Percentiles rank a stretch among this genome's conserved stretches.
These are phyloP conservation scores for Micractinium sp. DNA, from an alignment of 139 green algal species.

Conservation along the genomic window DNA sequence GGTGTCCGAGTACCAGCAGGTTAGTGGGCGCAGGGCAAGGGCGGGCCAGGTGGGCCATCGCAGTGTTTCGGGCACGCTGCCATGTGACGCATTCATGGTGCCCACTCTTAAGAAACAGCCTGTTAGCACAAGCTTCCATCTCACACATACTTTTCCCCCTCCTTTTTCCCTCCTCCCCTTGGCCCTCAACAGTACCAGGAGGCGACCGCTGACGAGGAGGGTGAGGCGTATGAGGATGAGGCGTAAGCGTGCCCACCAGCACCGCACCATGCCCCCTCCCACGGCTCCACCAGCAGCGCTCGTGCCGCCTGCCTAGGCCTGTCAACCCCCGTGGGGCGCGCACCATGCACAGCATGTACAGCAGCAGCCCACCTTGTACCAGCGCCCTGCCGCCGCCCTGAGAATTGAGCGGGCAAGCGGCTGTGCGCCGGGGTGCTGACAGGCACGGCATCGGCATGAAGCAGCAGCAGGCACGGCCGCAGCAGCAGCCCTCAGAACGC, in stretches of 20 bases:
- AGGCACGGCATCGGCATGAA: background rate
- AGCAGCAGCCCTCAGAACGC: background rate
- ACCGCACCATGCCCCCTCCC: background rate
- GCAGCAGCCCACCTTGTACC: background rate
- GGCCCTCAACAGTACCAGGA: constrained; percentile 85
- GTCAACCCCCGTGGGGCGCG: too few species aligned
- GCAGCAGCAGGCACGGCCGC: background rate
- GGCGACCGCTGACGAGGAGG: constrained; percentile 87
- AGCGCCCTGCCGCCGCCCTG: background rate
- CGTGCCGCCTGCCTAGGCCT: background rate
- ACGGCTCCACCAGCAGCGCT: background rate
- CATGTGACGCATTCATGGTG: too few species aligned
- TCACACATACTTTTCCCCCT: background rate
- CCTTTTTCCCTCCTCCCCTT: background rate
- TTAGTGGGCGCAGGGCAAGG: background rate
- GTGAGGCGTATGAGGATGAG: constrained; percentile 24
- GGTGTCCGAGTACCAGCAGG: constrained; percentile 98
- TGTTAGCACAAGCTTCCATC: too few species aligned
- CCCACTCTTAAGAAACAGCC: too few species aligned
- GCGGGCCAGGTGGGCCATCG: too few species aligned
- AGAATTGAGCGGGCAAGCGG: background rate
- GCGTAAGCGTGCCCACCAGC: background rate
- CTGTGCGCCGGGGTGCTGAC: too few species aligned
- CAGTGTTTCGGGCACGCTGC: too few species aligned
- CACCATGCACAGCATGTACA: background rate